These are phyloP conservation scores for Auriculariales sp. DNA, from an alignment of 768 basidiomycete species.

Conservation along the genomic window DNA sequence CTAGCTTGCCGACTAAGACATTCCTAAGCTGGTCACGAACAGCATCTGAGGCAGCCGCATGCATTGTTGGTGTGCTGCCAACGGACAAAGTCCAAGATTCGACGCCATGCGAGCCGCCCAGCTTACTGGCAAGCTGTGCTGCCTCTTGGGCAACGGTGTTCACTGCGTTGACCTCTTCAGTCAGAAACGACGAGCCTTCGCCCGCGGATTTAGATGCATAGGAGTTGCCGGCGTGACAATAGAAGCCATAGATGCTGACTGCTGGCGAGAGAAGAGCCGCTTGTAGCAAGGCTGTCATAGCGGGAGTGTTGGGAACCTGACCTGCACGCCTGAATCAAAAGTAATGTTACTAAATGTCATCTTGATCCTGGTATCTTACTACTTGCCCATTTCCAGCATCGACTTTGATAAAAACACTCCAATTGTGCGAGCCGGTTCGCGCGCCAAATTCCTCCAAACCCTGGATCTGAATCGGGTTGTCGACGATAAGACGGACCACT, in stretches of 20 bases:
- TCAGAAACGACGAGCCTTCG: conserved; percentile 51
- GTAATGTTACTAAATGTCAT: background rate
- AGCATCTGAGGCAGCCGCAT: conserved; percentile 44
- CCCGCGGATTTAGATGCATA: conserved; percentile 59
- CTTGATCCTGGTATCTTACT: background rate
- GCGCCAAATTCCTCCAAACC: conserved; percentile 48
- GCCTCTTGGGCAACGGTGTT: conserved; percentile 48
- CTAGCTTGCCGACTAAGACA: conserved; percentile 44
- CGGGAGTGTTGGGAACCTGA: conserved; percentile 33
- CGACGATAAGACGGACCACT: conserved; percentile 52
- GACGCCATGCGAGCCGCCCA: conserved; percentile 35
- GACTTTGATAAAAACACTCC: conserved; percentile 73
- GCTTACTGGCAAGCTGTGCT: conserved; percentile 27
- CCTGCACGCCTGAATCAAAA: conserved; percentile 52
- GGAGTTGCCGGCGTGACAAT: conserved; percentile 63
- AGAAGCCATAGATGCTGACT: conserved; percentile 67
- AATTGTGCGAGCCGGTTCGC: conserved; percentile 27
- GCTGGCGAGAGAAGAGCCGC: conserved; percentile 36
- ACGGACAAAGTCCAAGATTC: too few relatives aligned
- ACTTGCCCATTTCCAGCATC: conserved; percentile 65
- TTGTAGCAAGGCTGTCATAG: conserved; percentile 41
- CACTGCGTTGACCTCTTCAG: conserved; percentile 55
- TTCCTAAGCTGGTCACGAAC: conserved; percentile 22
- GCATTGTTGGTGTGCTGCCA: conserved; percentile 80
- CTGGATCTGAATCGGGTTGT: conserved; percentile 58